Evolutionary conservation across 495 filamentous ascomycete species (phyloP), one percentile per base, ranked within the genome.

Genomic region (Rhizodiscina lignyota): DNA sequence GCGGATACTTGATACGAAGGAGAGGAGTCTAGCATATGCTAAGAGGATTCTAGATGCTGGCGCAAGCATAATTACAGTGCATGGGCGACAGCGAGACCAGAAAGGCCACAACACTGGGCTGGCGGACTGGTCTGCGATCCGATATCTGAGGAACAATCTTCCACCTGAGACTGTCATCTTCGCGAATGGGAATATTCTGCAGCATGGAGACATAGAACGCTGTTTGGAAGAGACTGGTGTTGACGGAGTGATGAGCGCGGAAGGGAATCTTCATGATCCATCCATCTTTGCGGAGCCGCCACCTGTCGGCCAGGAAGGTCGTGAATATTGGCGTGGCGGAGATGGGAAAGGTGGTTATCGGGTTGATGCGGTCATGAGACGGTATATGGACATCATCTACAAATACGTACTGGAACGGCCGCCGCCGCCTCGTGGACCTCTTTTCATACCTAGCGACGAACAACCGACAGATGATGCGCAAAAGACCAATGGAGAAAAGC

Each of bases 21-120:
- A 94, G 55, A 71, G 73, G 36, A 93, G 83, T 0, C 58, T 99
- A 30, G 76, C 75, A 36, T 99, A 99, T 55, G 89, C 89, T 3
- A 68, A 75, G 43, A 92, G 80, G 58, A 79, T 96, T 8, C 57
- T 99, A 12, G 68, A 68, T 3, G 87, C 91, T 5, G 89, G 91
- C 11, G 89, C 86, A 8, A 93, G 79, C 50, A 81, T 94, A 21
- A 67, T 96, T 32, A 85, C 89, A 0, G 81, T 96, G 0, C 89
- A 99, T 62, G 89, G 89, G 12, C 66, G 89, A 23, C 67, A 67
- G 36, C 63, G 91, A 42, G 85, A 96, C 38, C 89, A 94, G 50
- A 96, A 96, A 56, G 87, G 91, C 2, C 89, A 99, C 49, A 74
- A 87, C 46, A 99, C 91, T 0, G 89, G 91, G 0, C 47, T 96